phyloP scores from a whole-genome alignment of 257 asterid species.

The Plantago major region DNA sequence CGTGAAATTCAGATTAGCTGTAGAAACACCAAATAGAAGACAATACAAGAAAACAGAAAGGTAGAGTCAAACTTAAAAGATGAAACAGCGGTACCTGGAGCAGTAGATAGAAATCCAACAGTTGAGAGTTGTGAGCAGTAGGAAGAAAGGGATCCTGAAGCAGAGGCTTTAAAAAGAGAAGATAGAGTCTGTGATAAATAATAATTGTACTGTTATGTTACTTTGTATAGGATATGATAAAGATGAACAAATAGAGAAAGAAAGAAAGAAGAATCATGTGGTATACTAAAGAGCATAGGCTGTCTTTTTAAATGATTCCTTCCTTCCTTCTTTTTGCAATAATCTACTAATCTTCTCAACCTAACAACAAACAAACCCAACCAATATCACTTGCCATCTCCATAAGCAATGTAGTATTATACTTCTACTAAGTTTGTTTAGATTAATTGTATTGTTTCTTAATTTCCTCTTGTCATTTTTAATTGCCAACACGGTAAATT shows the following conservation, averaged over 20 bases:
- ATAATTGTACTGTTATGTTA: too few relatives aligned
- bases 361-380: constrained; percentile 32
- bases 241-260: constrained; percentile 15
- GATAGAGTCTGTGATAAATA: too few relatives aligned
- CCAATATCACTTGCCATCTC: constrained; percentile 43
- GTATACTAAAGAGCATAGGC: constrained; percentile 37
- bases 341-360: too few relatives aligned
- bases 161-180: too few relatives aligned
- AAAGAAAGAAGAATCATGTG: constrained; percentile 25
- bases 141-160: too few relatives aligned
- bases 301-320: constrained; percentile 39
- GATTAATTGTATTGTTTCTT: neutral
- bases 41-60: too few relatives aligned
- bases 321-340: constrained; percentile 16
- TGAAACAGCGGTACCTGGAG: constrained; percentile 25
- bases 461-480: too few relatives aligned
- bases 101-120: constrained; percentile 7
- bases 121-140: too few relatives aligned
- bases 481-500: too few relatives aligned
- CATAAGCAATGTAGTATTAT: constrained; percentile 44
- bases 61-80: neutral
- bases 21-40: too few relatives aligned
- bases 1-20: too few relatives aligned
- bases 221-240: neutral
- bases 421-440: neutral